phyloP scores from a whole-genome alignment of 2,329 filamentous ascomycete genomes.

The Elsinoe batatas region DNA sequence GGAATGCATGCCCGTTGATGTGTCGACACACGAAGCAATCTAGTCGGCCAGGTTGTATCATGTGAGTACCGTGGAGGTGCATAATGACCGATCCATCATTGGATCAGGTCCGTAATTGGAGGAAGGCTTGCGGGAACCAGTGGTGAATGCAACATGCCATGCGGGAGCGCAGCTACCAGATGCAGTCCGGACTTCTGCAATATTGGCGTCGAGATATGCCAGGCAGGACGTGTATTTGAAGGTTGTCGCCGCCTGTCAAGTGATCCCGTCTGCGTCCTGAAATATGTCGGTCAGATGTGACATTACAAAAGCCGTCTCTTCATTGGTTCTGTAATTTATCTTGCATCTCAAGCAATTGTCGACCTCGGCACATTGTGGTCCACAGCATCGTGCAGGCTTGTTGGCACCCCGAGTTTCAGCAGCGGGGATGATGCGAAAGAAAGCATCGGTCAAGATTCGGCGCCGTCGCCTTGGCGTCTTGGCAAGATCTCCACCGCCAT shows the following conservation, averaged over 20 bases:
- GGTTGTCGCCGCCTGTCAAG: background rate
- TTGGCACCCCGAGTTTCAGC: background rate
- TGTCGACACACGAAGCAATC: conserved; percentile 5
- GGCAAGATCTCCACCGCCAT: background rate
- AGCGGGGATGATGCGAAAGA: background rate
- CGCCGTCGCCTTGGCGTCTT: background rate
- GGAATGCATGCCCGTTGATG: conserved; percentile 3
- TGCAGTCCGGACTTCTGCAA: background rate
- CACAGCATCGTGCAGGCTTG: background rate
- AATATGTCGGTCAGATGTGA: conserved; percentile 1
- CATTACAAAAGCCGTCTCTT: background rate
- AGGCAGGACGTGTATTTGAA: background rate
- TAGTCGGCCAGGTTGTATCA: conserved; percentile 3
- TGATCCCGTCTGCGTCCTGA: conserved; percentile 5
- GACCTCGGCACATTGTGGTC: conserved; percentile 1
- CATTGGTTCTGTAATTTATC: background rate
- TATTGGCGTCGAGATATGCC: conserved; percentile 6
- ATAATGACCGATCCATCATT: conserved; percentile 1
- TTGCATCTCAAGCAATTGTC: background rate
- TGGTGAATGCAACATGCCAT: conserved; percentile 4
- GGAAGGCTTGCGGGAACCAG: conserved; percentile 6
- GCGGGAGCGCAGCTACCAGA: background rate
- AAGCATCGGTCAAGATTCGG: background rate
- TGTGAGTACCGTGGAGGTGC: background rate
- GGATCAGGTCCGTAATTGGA: background rate